These are phyloP conservation scores for Populus alba DNA, from an alignment of 345 rosid species.

Conservation along the genomic window DNA sequence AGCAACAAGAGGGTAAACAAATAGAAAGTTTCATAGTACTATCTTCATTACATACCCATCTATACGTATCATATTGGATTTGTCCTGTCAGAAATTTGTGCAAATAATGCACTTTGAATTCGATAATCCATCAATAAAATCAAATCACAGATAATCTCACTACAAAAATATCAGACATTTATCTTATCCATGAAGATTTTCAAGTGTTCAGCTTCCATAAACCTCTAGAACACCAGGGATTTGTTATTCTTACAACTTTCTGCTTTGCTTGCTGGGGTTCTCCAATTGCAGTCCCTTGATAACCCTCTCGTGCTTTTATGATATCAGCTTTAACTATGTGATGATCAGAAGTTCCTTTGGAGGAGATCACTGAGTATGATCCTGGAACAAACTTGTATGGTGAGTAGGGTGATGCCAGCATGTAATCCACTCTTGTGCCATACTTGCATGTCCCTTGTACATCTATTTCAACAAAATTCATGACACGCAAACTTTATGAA, in stretches of 20 bases:
- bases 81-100: too few relatives aligned
- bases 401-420: slow-evolving; percentile 58
- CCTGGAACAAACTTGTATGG: slow-evolving; percentile 68
- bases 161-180: too few relatives aligned
- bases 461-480: slow-evolving; percentile 33
- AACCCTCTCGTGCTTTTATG: slow-evolving; percentile 27
- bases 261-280: slow-evolving; percentile 35
- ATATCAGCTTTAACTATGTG: slow-evolving; percentile 86
- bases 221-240: slow-evolving; percentile 37
- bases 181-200: background rate
- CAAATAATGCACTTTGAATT: too few relatives aligned
- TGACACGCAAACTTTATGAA: background rate
- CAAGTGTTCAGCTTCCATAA: slow-evolving; percentile 35
- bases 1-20: too few relatives aligned
- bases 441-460: slow-evolving; percentile 99
- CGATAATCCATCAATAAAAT: too few relatives aligned
- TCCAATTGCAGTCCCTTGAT: slow-evolving; percentile 27
- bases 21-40: too few relatives aligned
- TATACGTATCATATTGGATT: too few relatives aligned
- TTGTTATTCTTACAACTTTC: slow-evolving; percentile 32
- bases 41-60: too few relatives aligned
- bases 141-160: too few relatives aligned
- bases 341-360: slow-evolving; percentile 92
- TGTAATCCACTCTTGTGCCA: slow-evolving; percentile 84
- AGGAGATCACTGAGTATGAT: slow-evolving; percentile 76